phyloP scores from a whole-genome alignment of 345 rosid genomes.

The Arabidopsis arenosa region DNA sequence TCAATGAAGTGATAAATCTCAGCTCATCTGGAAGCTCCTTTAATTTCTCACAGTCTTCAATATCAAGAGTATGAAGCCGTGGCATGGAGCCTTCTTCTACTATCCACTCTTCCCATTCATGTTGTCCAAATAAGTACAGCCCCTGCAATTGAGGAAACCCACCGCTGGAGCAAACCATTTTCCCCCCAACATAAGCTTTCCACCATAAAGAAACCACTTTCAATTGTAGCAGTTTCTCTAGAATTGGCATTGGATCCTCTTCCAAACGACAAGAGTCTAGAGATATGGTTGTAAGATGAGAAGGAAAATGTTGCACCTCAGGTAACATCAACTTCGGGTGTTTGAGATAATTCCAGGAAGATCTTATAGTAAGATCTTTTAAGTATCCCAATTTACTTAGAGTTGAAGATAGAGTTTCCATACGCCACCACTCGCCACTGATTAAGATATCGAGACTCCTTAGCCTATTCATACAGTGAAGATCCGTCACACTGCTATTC shows the following conservation, averaged over 20 bases:
- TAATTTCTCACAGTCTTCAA: slow-evolving; percentile 30
- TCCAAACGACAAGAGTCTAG: neutral
- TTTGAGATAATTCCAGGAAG: neutral
- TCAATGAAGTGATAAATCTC: slow-evolving; percentile 22
- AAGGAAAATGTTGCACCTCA: slow-evolving; percentile 38
- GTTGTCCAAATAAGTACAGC: accelerated
- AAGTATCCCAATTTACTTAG: neutral
- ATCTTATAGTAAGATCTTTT: neutral
- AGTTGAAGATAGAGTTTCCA: neutral
- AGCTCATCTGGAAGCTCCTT: slow-evolving; percentile 41
- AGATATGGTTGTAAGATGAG: slow-evolving; percentile 35
- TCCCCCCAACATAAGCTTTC: neutral
- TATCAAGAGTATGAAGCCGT: slow-evolving; percentile 37
- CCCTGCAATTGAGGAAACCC: slow-evolving; percentile 16
- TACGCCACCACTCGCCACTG: accelerated
- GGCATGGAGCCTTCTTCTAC: slow-evolving; percentile 44
- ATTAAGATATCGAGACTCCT: neutral
- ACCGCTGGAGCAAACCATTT: slow-evolving; percentile 32
- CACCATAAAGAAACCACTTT: neutral
- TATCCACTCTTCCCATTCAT: slow-evolving; percentile 21
- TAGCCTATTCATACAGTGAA: neutral
- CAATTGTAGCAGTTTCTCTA: slow-evolving; percentile 49
- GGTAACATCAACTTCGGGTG: slow-evolving; percentile 38
- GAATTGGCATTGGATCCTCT: slow-evolving; percentile 49
- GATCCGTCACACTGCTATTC: neutral